Conservation (phyloP, 2,329 filamentous ascomycete genomes). For the Alternaria novae-zelandiae region DNA sequence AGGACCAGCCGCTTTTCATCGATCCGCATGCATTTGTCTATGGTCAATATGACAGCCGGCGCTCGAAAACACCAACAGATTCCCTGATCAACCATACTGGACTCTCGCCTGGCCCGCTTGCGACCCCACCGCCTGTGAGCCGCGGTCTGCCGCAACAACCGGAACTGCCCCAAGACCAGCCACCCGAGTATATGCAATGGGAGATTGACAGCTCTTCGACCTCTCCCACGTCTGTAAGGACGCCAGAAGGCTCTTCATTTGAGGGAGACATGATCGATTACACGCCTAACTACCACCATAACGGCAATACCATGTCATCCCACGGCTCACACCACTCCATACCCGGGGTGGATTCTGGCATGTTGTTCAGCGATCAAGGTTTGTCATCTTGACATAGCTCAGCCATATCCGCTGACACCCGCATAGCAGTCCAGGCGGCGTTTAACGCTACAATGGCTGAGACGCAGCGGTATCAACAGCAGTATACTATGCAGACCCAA, state of each 20-base stretch:
- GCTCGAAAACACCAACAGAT: slow-evolving; percentile 44
- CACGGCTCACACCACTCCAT: slow-evolving; percentile 32
- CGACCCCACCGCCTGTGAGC: slow-evolving; percentile 41
- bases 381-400: slow-evolving; percentile 7
- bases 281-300: slow-evolving; percentile 38
- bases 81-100: slow-evolving; percentile 44
- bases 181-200: slow-evolving; percentile 39
- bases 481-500: slow-evolving; percentile 23
- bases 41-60: slow-evolving; percentile 31
- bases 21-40: slow-evolving; percentile 28
- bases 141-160: slow-evolving; percentile 41
- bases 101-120: slow-evolving; percentile 42
- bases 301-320: slow-evolving; percentile 30
- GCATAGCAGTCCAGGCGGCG: slow-evolving; percentile 33
- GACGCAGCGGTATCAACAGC: slow-evolving; percentile 28
- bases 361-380: slow-evolving; percentile 35
- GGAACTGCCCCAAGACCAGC: slow-evolving; percentile 33
- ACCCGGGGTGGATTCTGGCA: slow-evolving; percentile 27
- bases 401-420: slow-evolving; percentile 17
- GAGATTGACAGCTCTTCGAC: slow-evolving; percentile 44
- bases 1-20: slow-evolving; percentile 28
- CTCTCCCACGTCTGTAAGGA: slow-evolving; percentile 45
- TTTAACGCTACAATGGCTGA: slow-evolving; percentile 29
- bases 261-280: slow-evolving; percentile 42
- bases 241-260: slow-evolving; percentile 42